Conservation (phyloP, 257 asterid genomes). For the Solanum pinnatisectum region DNA sequence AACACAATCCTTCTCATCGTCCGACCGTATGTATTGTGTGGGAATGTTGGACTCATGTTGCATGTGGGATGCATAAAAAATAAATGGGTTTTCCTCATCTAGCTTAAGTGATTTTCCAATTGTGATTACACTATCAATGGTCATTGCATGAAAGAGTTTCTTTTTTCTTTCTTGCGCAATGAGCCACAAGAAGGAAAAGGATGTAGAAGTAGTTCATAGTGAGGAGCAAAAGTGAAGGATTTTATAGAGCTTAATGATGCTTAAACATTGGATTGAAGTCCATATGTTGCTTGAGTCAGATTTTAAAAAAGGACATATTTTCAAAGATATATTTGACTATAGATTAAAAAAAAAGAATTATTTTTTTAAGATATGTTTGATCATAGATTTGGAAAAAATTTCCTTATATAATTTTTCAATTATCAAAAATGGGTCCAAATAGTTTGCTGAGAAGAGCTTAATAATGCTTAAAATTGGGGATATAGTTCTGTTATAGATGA, state of each 20-base stretch:
- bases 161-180: neutral
- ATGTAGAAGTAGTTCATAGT: neutral
- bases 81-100: neutral
- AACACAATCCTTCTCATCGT: no score
- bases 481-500: neutral
- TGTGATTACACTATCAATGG: neutral
- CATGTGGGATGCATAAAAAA: slow-evolving; percentile 33
- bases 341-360: no score
- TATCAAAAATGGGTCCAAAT: no score
- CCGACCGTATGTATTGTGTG: no score
- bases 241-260: neutral
- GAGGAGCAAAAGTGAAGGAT: neutral
- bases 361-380: no score
- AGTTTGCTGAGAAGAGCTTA: no score
- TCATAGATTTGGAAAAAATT: no score
- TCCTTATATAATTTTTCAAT: no score
- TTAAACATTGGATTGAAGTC: slow-evolving; percentile 5
- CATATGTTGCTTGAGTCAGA: slow-evolving; percentile 5
- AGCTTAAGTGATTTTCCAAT: neutral
- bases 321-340: no score
- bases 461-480: no score
- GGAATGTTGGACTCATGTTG: no score
- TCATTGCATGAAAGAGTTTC: slow-evolving; percentile 39
- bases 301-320: no score
- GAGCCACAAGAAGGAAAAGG: neutral